Conservation (phyloP, 2,329 filamentous ascomycete genomes). For the Sporothrix curviconia region DNA sequence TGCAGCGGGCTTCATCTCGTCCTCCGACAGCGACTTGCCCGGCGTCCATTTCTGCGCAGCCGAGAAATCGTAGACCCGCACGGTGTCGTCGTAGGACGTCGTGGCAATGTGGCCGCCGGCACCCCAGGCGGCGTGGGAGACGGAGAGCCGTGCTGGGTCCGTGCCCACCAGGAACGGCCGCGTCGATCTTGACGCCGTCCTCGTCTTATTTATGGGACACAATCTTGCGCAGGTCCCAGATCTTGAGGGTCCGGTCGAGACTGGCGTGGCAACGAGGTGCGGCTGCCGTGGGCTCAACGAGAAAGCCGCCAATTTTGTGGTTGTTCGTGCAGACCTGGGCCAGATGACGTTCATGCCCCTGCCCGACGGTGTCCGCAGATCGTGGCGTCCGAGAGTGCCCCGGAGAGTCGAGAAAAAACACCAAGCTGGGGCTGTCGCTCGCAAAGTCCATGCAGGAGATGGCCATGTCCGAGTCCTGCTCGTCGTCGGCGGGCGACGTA, state of each 20-base stretch:
- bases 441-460: conserved; percentile 81
- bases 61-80: conserved; percentile 83
- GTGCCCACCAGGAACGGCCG: conserved; percentile 69
- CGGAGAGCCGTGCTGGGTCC: conserved; percentile 74
- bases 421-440: conserved; percentile 58
- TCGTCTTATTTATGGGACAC: conserved; percentile 52
- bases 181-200: conserved; percentile 27
- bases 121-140: conserved; percentile 90
- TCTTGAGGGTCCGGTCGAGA: conserved; percentile 77
- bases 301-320: conserved; percentile 95
- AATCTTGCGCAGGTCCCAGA: conserved; percentile 88
- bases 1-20: conserved; percentile 62
- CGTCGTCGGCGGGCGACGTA: conserved; percentile 64
- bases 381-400: conserved; percentile 73
- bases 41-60: conserved; percentile 52
- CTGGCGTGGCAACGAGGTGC: conserved; percentile 81
- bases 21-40: conserved; percentile 50
- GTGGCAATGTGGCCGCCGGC: conserved; percentile 80
- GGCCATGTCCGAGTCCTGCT: conserved; percentile 54
- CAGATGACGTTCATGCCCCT: conserved; percentile 59
- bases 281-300: conserved; percentile 72
- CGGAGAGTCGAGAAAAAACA: conserved; percentile 86
- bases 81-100: conserved; percentile 86
- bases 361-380: conserved; percentile 56
- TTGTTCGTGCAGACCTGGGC: conserved; percentile 59